A percentile compares a stretch with the other conserved stretches of the same genome.
Evolutionary conservation across 306 rosid species (phyloP).

Genomic region (Quercus mongolica): DNA sequence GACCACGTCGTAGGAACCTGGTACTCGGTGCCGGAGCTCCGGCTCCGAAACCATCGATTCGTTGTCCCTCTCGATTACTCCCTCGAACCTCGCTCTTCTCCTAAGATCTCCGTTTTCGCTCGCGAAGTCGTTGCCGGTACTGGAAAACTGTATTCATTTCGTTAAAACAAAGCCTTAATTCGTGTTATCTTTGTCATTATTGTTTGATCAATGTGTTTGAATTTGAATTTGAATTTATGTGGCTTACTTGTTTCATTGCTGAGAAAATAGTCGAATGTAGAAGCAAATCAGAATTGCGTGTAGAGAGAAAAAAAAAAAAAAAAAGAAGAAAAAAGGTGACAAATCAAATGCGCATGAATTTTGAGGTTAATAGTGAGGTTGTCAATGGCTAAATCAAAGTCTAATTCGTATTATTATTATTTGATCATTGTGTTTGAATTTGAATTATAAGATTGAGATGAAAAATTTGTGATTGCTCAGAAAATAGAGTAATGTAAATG

Average conservation of each 20-base stretch:
- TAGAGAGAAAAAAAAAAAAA: too few relatives aligned
- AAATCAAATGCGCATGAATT: too few relatives aligned
- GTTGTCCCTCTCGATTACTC: conserved; percentile 69
- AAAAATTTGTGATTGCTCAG: neutral
- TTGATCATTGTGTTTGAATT: neutral
- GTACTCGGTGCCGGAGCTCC: conserved; percentile 83
- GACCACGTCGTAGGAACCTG: conserved; percentile 68
- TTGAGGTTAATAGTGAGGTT: too few relatives aligned
- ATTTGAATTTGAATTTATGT: conserved; percentile 2
- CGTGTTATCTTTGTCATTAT: neutral
- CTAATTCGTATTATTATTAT: conserved; percentile 7
- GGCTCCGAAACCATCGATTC: conserved; percentile 79
- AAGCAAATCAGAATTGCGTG: neutral
- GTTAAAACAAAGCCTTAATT: neutral
- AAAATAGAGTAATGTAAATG: neutral
- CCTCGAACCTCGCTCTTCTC: conserved; percentile 29
- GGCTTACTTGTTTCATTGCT: neutral
- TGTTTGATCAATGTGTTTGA: neutral
- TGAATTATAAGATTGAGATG: neutral
- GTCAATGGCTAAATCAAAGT: neutral
- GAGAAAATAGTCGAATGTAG: neutral
- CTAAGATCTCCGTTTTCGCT: conserved; percentile 73
- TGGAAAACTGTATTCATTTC: neutral
- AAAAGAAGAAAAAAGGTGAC: too few relatives aligned
- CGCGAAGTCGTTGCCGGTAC: conserved; percentile 92